A percentile compares a stretch with the other conserved stretches of the same genome.
These are phyloP conservation scores for Aspergillus ibericus DNA, from an alignment of 2,329 filamentous ascomycete species.

Conservation along the genomic window DNA sequence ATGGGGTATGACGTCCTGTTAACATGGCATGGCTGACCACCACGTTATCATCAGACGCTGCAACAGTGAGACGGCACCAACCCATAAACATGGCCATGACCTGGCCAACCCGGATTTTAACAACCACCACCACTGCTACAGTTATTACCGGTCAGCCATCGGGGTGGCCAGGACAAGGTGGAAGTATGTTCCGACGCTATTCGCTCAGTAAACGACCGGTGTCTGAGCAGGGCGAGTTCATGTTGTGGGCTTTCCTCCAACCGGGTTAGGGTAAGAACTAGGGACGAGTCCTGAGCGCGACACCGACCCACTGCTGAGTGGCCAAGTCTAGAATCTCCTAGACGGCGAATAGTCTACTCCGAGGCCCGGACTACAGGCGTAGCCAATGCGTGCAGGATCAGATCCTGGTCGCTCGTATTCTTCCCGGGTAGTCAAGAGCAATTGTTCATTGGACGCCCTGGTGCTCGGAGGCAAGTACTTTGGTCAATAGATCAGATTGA, in stretches of 20 bases:
- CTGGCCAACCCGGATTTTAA: neutral
- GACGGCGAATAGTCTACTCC: neutral
- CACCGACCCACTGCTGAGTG: neutral
- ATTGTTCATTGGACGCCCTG: neutral
- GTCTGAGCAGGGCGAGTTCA: neutral
- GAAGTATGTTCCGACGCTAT: neutral
- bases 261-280: neutral
- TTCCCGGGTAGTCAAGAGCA: neutral
- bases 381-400: neutral
- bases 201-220: neutral
- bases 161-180: neutral
- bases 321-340: neutral
- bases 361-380: neutral
- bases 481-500: neutral
- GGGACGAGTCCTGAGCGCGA: neutral
- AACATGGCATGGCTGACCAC: neutral
- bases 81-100: neutral
- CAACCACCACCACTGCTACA: neutral
- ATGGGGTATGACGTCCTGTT: too few relatives aligned
- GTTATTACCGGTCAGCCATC: neutral
- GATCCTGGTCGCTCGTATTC: neutral
- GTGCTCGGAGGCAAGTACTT: neutral
- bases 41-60: neutral
- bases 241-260: neutral
- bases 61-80: neutral